These are phyloP conservation scores for Blastocystis sp. DNA, from an alignment of 352 stramenopile species.

Conservation along the genomic window DNA sequence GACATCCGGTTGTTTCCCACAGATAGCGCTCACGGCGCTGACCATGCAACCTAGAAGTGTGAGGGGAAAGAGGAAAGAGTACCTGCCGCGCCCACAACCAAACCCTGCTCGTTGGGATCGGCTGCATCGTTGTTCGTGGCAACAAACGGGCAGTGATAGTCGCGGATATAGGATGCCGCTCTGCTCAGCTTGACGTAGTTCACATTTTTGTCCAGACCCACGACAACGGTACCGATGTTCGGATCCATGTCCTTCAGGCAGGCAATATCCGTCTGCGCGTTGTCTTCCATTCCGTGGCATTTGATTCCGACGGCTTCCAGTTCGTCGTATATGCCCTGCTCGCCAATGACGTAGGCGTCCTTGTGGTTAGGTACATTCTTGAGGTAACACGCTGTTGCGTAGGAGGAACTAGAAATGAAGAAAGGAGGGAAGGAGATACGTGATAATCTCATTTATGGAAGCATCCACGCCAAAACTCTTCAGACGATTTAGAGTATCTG, in stretches of 20 bases:
- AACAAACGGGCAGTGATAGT: constrained; percentile 12
- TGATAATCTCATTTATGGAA: constrained; percentile 37
- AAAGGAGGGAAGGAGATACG: not conserved
- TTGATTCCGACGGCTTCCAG: constrained; percentile 26
- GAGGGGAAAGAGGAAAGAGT: not conserved
- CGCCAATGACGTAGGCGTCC: constrained; percentile 32
- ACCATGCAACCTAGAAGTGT: constrained; percentile 16
- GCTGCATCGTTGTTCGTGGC: constrained; percentile 23
- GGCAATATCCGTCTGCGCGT: not conserved
- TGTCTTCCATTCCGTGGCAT: constrained; percentile 50
- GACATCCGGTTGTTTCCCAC: not conserved
- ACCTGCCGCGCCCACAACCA: constrained; percentile 12
- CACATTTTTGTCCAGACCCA: constrained; percentile 16
- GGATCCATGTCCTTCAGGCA: constrained; percentile 21
- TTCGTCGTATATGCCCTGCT: constrained; percentile 54
- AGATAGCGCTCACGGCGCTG: constrained; percentile 35
- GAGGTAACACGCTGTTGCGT: constrained; percentile 15
- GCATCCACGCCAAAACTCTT: constrained; percentile 11
- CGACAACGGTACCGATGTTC: not conserved
- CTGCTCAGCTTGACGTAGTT: constrained; percentile 46
- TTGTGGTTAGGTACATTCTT: not conserved
- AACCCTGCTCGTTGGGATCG: constrained; percentile 7
- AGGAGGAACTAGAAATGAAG: not conserved
- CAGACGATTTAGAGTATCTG: constrained; percentile 1
- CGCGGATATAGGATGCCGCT: constrained; percentile 36